Conservation (phyloP, 2,329 filamentous ascomycete species). For the Blastomyces silverae region DNA sequence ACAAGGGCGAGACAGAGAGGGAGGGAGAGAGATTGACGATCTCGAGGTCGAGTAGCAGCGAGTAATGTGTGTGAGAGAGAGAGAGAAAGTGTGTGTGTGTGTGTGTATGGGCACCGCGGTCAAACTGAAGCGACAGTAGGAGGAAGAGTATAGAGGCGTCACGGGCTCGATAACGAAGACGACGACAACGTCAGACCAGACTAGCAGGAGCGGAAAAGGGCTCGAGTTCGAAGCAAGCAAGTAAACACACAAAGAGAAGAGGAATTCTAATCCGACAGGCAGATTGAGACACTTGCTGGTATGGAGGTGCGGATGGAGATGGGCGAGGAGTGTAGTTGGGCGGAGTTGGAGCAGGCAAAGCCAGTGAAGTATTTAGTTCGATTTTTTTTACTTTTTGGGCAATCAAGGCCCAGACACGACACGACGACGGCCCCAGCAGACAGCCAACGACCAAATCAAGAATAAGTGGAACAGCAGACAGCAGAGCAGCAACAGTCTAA, state of each 20-base stretch:
- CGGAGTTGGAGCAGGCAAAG: neutral
- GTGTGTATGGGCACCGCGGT: neutral
- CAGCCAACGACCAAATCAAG: neutral
- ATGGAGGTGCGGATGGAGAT: neutral
- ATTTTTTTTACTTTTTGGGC: neutral
- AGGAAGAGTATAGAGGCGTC: neutral
- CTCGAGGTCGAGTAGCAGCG: neutral
- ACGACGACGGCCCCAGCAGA: neutral
- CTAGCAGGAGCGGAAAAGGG: neutral
- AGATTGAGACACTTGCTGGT: neutral
- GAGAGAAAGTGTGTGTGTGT: neutral
- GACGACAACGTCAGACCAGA: neutral
- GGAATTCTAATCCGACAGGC: neutral
- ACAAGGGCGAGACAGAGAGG: neutral
- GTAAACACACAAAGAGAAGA: neutral
- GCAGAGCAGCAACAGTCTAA: neutral
- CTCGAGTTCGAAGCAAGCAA: neutral
- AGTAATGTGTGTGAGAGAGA: neutral
- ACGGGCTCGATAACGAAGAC: neutral
- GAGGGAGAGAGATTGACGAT: neutral
- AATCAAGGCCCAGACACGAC: neutral
- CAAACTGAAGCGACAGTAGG: slow-evolving; percentile 1
- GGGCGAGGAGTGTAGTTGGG: neutral
- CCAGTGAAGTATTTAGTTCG: neutral
- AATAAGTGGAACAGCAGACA: neutral